These are phyloP conservation scores for Citrus maxima DNA, from an alignment of 345 rosid species.

Conservation along the genomic window DNA sequence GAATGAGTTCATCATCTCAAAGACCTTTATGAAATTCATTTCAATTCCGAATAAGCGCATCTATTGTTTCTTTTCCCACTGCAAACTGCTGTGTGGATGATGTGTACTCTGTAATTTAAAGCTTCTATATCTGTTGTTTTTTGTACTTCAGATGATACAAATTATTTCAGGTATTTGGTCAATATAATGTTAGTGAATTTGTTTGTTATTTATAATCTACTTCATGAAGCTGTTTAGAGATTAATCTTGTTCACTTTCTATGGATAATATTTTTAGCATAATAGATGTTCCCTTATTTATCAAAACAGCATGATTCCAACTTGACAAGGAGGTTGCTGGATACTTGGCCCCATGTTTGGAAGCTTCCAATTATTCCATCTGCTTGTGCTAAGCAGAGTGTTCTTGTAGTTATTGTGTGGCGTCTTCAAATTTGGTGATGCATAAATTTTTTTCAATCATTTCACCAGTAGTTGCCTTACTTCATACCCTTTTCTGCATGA, in stretches of 20 bases:
- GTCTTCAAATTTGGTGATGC: background rate
- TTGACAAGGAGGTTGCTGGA: background rate
- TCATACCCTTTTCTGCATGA: background rate
- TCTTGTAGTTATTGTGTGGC: background rate
- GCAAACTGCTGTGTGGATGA: slow-evolving; percentile 15
- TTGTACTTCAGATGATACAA: slow-evolving; percentile 15
- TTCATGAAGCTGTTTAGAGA: slow-evolving; percentile 16
- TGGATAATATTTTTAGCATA: background rate
- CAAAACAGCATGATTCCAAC: background rate
- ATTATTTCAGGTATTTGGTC: slow-evolving; percentile 11
- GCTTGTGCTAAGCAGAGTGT: background rate
- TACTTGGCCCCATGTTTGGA: background rate
- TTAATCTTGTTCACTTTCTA: background rate
- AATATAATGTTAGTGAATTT: slow-evolving; percentile 16
- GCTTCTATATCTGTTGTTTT: background rate
- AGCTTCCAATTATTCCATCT: background rate
- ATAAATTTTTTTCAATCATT: background rate
- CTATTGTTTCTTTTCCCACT: slow-evolving; percentile 19
- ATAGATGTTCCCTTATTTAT: background rate
- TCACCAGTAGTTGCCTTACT: background rate
- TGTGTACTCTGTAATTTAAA: slow-evolving; percentile 18
- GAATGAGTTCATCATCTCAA: slow-evolving; percentile 16
- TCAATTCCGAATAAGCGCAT: slow-evolving; percentile 25
- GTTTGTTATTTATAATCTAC: slow-evolving; percentile 5
- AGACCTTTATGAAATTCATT: slow-evolving; percentile 28